These are phyloP conservation scores for Volutella citrinella DNA, from an alignment of 2,329 filamentous ascomycete species.

Conservation along the genomic window DNA sequence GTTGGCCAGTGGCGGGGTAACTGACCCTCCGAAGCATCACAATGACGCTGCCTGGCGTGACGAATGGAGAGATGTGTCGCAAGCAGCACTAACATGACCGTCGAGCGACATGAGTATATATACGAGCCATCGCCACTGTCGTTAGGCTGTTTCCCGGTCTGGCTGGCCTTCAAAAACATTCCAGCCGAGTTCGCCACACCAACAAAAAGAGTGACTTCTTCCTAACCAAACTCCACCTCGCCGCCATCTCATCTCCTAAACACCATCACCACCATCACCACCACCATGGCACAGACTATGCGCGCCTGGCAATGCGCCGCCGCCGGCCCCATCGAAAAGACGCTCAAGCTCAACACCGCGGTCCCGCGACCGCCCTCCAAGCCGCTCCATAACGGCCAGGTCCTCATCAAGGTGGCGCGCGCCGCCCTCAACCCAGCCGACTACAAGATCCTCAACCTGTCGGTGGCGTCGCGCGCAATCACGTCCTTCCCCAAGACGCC, in stretches of 20 bases:
- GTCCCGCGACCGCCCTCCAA: constrained; percentile 16
- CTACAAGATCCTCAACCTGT: constrained; percentile 44
- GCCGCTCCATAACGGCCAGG: constrained; percentile 25
- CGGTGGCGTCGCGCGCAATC: constrained; percentile 32
- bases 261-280: constrained; percentile 20
- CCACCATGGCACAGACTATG: constrained; percentile 22
- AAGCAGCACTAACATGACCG: too few species aligned
- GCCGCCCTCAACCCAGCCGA: constrained; percentile 48
- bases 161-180: too few species aligned
- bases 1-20: too few species aligned
- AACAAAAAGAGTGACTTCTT: too few species aligned
- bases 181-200: too few species aligned
- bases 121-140: too few species aligned
- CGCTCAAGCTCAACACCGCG: constrained; percentile 18
- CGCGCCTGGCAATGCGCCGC: constrained; percentile 25
- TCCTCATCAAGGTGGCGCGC: constrained; percentile 42
- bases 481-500: constrained; percentile 39
- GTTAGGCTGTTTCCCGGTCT: too few species aligned
- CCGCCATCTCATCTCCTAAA: constrained; percentile 4
- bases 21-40: too few species aligned
- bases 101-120: too few species aligned
- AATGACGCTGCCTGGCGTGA: too few species aligned
- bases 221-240: too few species aligned
- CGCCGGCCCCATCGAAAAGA: constrained; percentile 23
- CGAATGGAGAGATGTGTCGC: too few species aligned